Percentiles rank a stretch among this genome's conserved stretches.
phyloP scores from a whole-genome alignment of 2,329 filamentous ascomycete species.

The Xylariomycetidae sp. region DNA sequence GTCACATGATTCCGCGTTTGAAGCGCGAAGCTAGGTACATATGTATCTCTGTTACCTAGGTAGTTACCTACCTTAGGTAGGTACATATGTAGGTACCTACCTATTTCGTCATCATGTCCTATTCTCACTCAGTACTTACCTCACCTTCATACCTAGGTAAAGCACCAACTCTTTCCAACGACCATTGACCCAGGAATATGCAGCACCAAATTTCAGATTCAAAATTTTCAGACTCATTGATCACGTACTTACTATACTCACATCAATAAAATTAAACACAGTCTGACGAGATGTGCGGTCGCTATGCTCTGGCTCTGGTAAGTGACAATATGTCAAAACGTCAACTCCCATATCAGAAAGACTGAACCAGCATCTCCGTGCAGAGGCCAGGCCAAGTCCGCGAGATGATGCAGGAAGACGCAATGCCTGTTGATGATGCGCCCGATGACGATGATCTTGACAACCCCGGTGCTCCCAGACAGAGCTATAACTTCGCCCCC shows the following conservation, averaged over 20 bases:
- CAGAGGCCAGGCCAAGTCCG: constrained; percentile 76
- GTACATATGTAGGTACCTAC: not conserved
- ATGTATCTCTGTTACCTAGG: constrained; percentile 6
- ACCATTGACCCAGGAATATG: too few species aligned
- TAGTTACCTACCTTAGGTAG: not conserved
- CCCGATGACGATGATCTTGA: constrained; percentile 57
- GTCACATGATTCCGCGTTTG: constrained; percentile 23
- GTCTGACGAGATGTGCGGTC: constrained; percentile 55
- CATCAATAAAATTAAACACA: too few species aligned
- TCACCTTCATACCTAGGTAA: constrained; percentile 1
- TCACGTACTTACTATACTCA: too few species aligned
- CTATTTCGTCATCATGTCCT: not conserved
- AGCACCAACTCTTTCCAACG: too few species aligned
- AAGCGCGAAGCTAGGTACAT: constrained; percentile 7
- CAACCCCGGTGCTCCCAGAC: constrained; percentile 42
- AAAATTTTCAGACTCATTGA: too few species aligned
- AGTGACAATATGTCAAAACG: constrained; percentile 25
- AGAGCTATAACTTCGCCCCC: constrained; percentile 90
- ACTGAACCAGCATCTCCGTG: constrained; percentile 3
- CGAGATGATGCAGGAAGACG: constrained; percentile 65
- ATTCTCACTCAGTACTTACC: too few species aligned
- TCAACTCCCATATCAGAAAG: too few species aligned
- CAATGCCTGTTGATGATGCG: constrained; percentile 67
- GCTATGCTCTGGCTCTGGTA: constrained; percentile 61
- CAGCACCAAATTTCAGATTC: too few species aligned